Evolutionary conservation across 495 filamentous ascomycete species (phyloP), one percentile per base, ranked within the genome.

Genomic region (Coniosporium apollinis): DNA sequence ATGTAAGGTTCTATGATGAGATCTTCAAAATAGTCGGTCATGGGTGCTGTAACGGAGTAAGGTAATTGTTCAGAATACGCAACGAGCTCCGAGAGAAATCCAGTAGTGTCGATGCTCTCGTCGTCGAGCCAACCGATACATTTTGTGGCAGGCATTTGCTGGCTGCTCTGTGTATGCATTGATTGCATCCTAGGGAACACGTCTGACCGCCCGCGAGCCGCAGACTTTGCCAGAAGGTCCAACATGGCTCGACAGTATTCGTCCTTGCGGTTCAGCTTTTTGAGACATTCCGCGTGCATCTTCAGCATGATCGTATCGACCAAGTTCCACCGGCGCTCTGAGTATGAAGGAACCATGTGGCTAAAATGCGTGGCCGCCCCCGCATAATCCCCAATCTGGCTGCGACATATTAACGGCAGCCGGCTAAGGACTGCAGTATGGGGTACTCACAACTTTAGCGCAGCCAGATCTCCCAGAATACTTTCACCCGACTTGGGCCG

Each of bases 271-370:
- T 75, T 56, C 14, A 94, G 66, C 46, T 81, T 64, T 48, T 82
- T 79, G 32, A 96, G 65, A 56, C 83, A 94, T 22, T 70, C 70
- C 3, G 83, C 74, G 51, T 91, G 83, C 66, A 94, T 76, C 33
- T 81, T 68, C 19, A 97, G 62, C 69, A 93, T 80, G 2, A 72
- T 74, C 8, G 79, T 66, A 49, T 94, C 84, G 9, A 94, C 61
- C 3, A 77, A 55, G 28, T 64, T 70, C 89, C 89, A 97, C 11
- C 76, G 67, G 43, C 70, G 73, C 33, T 77, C 76, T 0, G 75
- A 79, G 49, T 89, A 94, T 45, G 82, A 79, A 2, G 82, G 77
- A 5, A 79, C 76, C 37, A 86, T 69, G n/a, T 73, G 66, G 47
- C 76, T 71, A 51, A 96, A 85, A 47, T 82, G 86, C 2, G 66